phyloP scores from a whole-genome alignment of 805 yeast species.

The Pichia deserticola region DNA sequence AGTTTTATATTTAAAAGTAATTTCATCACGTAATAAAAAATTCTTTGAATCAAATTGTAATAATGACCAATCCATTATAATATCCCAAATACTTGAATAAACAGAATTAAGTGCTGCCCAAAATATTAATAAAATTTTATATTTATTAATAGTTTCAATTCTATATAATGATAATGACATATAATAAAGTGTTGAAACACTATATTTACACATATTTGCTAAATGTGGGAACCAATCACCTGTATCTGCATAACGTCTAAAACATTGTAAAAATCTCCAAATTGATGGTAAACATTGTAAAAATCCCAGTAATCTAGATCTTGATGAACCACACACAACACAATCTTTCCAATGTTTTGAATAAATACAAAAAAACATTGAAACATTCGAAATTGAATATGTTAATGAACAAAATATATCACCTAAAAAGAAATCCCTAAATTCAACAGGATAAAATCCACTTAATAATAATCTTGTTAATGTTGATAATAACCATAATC shows the following conservation, averaged over 20 bases:
- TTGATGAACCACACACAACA: constrained; percentile 64
- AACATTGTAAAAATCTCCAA: constrained; percentile 87
- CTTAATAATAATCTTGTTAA: constrained; percentile 66
- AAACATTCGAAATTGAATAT: constrained; percentile 77
- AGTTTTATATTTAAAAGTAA: constrained; percentile 52
- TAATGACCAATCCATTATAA: constrained; percentile 94
- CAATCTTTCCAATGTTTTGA: constrained; percentile 60
- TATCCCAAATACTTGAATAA: constrained; percentile 74
- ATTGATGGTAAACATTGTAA: constrained; percentile 77
- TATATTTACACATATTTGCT: constrained; percentile 78
- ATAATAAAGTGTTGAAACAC: constrained; percentile 59
- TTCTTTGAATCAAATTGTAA: constrained; percentile 57
- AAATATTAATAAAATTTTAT: constrained; percentile 56
- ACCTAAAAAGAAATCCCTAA: constrained; percentile 87
- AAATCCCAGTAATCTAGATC: constrained; percentile 74
- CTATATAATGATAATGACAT: constrained; percentile 72
- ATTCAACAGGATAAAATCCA: constrained; percentile 92
- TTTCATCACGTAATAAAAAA: constrained; percentile 58
- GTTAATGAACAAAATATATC: constrained; percentile 86
- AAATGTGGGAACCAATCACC: constrained; percentile 96
- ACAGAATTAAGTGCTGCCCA: constrained; percentile 71
- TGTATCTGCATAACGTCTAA: constrained; percentile 85
- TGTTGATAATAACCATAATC: constrained; percentile 72
- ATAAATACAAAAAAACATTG: constrained; percentile 81
- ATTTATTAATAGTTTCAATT: constrained; percentile 38